Base-by-base conservation (phyloP, 1,284 basidiomycete species). In the Tylopilus orsonianus region DNA sequence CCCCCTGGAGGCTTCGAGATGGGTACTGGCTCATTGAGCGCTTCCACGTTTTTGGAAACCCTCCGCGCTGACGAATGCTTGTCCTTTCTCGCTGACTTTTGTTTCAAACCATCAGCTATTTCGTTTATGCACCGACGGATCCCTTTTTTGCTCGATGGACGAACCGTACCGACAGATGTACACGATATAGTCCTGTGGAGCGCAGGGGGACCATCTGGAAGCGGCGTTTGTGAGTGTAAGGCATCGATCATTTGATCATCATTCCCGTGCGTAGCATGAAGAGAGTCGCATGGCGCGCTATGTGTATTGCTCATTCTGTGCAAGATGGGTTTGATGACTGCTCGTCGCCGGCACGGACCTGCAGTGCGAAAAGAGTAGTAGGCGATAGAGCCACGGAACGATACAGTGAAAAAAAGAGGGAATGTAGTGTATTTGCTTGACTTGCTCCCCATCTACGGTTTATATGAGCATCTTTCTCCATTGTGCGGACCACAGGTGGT, bases 121-220 rank as follows among this genome's bases (percentile, higher is more conserved):
- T 61, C 48, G 8, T 16, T n/a, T 35, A 63, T 59, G 44, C 49
- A 38, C 24, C 47, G 52, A 40, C 61, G 55, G 18, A 60, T 6
- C n/a, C 56, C 56, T 35, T 46, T 55, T 4, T 1, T 16, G 2
- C 33, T 40, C 20, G 48, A 18, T 23, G 51, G 44, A 20, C 42
- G 32, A 18, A 59, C 18, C 0, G 56, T 63, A 8, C 57, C 50
- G 37, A 61, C 30, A 18, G 56, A 63, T 7, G 53, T 46, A 37
- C 9, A 37, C 4, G 65, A 65, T 12, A 30, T 16, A 1, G 50
- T 58, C 41, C 62, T 63, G 19, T 40, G 53, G 5, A 62, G 40
- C 2, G 43, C 41, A 23, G 43, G 47, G 40, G 46, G 32, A 29
- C 4, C 23, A 9, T 45, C 42, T 14, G 49, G 52, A 22, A 30